Evolutionary conservation across 306 rosid species (phyloP), one percentile per base, ranked within the genome.

Genomic region (Vigna mungo): DNA sequence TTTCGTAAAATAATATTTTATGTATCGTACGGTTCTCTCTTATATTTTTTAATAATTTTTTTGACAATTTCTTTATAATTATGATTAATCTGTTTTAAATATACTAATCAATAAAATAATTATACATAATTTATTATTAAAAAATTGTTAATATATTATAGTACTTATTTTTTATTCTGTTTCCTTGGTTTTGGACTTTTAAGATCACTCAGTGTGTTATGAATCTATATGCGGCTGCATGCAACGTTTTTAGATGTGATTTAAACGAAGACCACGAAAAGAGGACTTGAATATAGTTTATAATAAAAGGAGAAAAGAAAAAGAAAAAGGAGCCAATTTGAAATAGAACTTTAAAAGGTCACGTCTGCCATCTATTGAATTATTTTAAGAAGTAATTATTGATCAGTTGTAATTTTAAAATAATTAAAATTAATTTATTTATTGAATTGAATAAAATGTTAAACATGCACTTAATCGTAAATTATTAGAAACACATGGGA

Each of bases 151-250:
- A 20, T 20, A 20, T 20, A 1, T 20, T n/a, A 20, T 20, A 20
- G 1, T 20, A 0, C 21, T 20, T 20, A 0, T 2, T 27, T 15
- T 30, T 37, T 41, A 21, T 16, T 66, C 2, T 18, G 6, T 41
- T 21, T 34, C 9, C 4, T 18, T 18, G 37, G 54, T 66, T 68
- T 46, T 46, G 56, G 72, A 44, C 39, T 46, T 68, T 44, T 43
- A 53, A 32, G 51, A 4, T 64, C 37, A 3, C 23, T 68, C 41
- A 23, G 0, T 13, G 58, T 34, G 16, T 32, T 5, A 8, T 18
- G 67, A 25, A 21, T 30, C 6, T 56, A 36, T 37, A 54, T 54
- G 82, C 61, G 76, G 76, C 82, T 18, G 13, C 53, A 9, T 48
- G 77, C 14, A 47, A 17, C 6, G 62, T 44, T 59, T 30, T 46